Percentiles rank a stretch among this genome's conserved stretches.
Conservation (phyloP, 495 filamentous ascomycete genomes). For the Penicillium taxi region DNA sequence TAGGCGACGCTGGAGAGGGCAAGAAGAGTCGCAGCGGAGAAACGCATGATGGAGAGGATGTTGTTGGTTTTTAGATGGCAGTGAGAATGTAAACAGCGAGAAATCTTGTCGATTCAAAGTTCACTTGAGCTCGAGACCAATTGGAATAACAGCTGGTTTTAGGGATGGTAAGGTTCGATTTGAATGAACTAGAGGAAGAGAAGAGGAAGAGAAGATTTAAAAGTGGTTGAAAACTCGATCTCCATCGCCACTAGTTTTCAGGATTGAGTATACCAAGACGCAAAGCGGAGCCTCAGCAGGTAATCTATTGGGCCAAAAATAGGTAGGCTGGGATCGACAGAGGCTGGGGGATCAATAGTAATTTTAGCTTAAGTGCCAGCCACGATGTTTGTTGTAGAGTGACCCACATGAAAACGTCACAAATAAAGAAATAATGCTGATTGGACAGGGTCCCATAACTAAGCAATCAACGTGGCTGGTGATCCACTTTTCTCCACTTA, state of each 20-base stretch:
- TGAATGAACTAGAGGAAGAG: conserved; percentile 2
- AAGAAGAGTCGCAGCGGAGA: conserved; percentile 23
- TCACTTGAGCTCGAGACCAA: too few relatives aligned
- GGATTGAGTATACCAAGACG: conserved; percentile 10
- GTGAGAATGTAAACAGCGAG: too few relatives aligned
- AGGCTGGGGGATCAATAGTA: conserved; percentile 17
- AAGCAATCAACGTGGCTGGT: too few relatives aligned
- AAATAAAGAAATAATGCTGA: too few relatives aligned
- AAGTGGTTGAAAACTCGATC: conserved; percentile 7
- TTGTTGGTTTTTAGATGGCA: too few relatives aligned
- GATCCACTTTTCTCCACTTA: background rate
- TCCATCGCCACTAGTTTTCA: conserved; percentile 3
- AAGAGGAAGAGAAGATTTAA: conserved; percentile 12
- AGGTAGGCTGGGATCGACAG: conserved; percentile 23
- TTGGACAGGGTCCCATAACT: too few relatives aligned
- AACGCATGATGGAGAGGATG: conserved; percentile 21
- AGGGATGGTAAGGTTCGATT: background rate
- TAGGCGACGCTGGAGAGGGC: conserved; percentile 25
- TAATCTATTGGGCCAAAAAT: conserved; percentile 14
- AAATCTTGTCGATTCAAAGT: too few relatives aligned
- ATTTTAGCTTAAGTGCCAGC: conserved; percentile 8
- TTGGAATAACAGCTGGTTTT: background rate
- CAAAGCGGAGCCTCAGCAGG: too few relatives aligned
- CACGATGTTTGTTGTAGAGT: conserved; percentile 11
- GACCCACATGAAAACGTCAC: too few relatives aligned